Evolutionary conservation across 371 early-diverging fungal genomes (phyloP).

Genomic region (Actinomortierella wolfii): DNA sequence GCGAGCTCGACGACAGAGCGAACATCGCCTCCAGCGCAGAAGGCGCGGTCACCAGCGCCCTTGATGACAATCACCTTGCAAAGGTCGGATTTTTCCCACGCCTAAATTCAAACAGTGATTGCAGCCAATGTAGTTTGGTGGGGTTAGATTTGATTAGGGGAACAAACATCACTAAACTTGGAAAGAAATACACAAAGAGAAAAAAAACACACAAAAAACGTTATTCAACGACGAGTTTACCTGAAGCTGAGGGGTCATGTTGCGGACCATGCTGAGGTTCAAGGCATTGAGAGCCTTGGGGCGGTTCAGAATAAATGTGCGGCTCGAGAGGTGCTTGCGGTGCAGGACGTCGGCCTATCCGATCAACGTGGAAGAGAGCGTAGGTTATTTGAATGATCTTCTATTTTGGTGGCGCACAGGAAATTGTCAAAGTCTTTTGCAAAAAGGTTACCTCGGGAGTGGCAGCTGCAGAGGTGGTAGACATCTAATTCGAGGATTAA

Average conservation of each 20-base stretch:
- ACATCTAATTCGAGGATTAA: slow-evolving; percentile 46
- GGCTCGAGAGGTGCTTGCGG: slow-evolving; percentile 70
- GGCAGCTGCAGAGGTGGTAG: slow-evolving; percentile 47
- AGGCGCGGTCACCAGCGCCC: slow-evolving; percentile 77
- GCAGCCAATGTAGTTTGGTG: not conserved
- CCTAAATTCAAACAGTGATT: slow-evolving; percentile 48
- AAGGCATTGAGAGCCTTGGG: slow-evolving; percentile 90
- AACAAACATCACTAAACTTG: not conserved
- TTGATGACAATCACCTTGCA: slow-evolving; percentile 88
- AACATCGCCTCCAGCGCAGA: slow-evolving; percentile 98
- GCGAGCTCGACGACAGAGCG: slow-evolving; percentile 54
- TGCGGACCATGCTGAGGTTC: slow-evolving; percentile 84
- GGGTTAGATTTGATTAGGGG: not conserved
- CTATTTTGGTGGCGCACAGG: not conserved
- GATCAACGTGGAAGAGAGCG: not conserved
- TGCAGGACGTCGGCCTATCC: slow-evolving; percentile 64
- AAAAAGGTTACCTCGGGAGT: slow-evolving; percentile 34
- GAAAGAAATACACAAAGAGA: not conserved
- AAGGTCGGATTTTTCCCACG: slow-evolving; percentile 89
- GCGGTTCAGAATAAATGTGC: slow-evolving; percentile 87
- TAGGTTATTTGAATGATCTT: not conserved
- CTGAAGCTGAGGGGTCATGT: slow-evolving; percentile 81
- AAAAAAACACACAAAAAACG: not conserved
- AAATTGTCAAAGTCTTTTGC: not conserved
- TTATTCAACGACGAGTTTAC: slow-evolving; percentile 42